Conservation (phyloP, 2,329 filamentous ascomycete species). For the Neopestalotiopsis clavispora region DNA sequence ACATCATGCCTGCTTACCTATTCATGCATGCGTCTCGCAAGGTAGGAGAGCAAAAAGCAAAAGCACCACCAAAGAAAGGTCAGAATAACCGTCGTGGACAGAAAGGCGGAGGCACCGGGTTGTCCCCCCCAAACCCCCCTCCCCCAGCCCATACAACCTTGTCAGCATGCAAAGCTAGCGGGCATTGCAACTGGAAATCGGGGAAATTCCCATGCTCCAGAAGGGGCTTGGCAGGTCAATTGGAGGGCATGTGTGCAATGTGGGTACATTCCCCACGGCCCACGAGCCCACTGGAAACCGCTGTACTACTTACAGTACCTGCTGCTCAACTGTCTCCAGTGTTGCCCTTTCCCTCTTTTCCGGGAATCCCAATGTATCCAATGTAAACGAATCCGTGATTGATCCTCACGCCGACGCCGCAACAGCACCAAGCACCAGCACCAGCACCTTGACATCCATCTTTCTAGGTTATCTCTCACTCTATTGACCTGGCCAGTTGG, state of each 20-base stretch:
- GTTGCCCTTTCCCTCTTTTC: constrained; percentile 1
- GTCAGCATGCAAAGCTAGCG: constrained; percentile 16
- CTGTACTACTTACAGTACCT: neutral
- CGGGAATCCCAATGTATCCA: neutral
- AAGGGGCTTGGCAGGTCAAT: constrained; percentile 12
- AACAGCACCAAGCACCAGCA: neutral
- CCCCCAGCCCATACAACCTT: constrained; percentile 10
- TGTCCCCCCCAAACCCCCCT: neutral
- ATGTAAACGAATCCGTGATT: too few relatives aligned
- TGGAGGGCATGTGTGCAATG: neutral
- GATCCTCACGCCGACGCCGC: neutral
- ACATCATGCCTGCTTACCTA: neutral
- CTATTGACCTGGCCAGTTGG: neutral
- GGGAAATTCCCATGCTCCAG: constrained; percentile 13
- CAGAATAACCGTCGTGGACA: neutral
- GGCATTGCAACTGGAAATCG: constrained; percentile 15
- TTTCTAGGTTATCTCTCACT: neutral
- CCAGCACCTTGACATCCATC: neutral
- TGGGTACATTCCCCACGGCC: constrained; percentile 16
- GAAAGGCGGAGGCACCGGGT: constrained; percentile 7
- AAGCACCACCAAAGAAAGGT: neutral
- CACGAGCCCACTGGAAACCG: constrained; percentile 12
- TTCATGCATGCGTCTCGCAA: neutral
- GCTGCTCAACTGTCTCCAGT: neutral
- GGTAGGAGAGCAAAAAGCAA: neutral